Evolutionary conservation across 2,329 filamentous ascomycete genomes (phyloP).

Genomic region (Monilinia aucupariae): DNA sequence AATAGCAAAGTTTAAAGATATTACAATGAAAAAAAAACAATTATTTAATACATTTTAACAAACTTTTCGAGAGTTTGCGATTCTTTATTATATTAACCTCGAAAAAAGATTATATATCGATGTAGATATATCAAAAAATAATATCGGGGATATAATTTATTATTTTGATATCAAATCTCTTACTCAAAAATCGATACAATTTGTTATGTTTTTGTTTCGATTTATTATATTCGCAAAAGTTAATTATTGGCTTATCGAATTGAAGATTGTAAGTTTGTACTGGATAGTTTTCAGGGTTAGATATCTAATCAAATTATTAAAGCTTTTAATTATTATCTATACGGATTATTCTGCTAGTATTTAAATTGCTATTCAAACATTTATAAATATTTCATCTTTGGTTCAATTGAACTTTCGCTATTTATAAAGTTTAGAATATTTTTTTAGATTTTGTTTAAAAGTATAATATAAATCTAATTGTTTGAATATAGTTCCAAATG

Average conservation of each 20-base stretch:
- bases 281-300: no score
- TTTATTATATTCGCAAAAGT: no score
- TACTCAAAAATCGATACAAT: neutral
- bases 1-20: no score
- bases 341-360: neutral
- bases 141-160: neutral
- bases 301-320: no score
- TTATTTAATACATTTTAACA: neutral
- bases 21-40: neutral
- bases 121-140: neutral
- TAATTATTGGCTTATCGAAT: no score
- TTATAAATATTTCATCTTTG: no score
- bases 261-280: no score
- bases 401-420: no score
- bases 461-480: no score
- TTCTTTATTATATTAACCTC: neutral
- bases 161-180: neutral
- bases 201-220: neutral
- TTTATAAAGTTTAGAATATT: no score
- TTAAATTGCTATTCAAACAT: neutral
- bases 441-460: no score
- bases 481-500: no score
- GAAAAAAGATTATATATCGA: neutral
- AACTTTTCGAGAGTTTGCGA: neutral
- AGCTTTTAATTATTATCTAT: neutral